Evolutionary conservation across 2,329 filamentous ascomycete genomes (phyloP).

Genomic region (Aspergillus udagawae): DNA sequence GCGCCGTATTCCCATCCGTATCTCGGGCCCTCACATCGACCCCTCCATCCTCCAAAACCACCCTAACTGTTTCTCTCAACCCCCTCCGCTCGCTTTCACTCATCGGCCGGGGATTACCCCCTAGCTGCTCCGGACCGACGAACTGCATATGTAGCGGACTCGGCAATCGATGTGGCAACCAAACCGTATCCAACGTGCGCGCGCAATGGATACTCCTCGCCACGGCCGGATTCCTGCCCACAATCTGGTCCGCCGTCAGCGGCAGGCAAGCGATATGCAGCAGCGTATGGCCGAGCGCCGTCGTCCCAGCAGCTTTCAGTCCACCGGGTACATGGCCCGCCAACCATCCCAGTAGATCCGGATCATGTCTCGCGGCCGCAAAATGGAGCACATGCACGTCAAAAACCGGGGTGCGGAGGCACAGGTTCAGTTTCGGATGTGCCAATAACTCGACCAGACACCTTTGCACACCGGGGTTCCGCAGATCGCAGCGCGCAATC

Average conservation of each 20-base stretch:
- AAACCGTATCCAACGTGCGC: background rate
- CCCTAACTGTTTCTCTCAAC: background rate
- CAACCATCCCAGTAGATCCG: background rate
- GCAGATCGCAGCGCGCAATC: background rate
- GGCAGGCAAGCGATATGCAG: background rate
- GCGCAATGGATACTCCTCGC: background rate
- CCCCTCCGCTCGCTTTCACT: background rate
- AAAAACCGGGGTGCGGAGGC: background rate
- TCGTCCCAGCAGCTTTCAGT: background rate
- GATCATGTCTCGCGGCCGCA: background rate
- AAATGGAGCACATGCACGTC: background rate
- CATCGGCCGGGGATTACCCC: background rate
- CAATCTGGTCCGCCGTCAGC: background rate
- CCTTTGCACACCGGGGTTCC: background rate
- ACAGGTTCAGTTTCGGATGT: background rate
- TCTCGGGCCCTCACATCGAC: background rate
- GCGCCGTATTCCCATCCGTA: slow-evolving; percentile 3
- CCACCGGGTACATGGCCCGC: background rate
- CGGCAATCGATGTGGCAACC: background rate
- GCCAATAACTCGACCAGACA: background rate
- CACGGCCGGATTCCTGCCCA: background rate
- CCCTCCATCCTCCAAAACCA: background rate
- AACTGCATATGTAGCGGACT: background rate
- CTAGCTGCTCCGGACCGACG: background rate
- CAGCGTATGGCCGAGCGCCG: background rate